These are phyloP conservation scores for Cadophora sp. DNA, from an alignment of 2,329 filamentous ascomycete genomes.

Conservation along the genomic window DNA sequence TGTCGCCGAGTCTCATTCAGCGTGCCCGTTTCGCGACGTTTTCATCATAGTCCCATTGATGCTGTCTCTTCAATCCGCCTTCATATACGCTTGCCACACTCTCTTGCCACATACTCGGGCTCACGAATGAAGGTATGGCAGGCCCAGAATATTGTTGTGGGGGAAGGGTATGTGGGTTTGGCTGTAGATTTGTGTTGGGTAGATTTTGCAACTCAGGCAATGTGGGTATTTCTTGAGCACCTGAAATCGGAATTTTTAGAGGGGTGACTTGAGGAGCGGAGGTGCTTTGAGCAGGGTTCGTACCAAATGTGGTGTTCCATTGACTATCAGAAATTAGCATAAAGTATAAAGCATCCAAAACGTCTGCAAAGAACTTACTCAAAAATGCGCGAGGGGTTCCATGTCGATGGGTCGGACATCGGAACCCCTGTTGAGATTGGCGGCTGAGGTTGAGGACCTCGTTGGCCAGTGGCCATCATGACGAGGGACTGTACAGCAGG, in stretches of 20 bases:
- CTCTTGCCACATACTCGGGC: conserved; percentile 76
- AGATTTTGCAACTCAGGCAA: conserved; percentile 55
- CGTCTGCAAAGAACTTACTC: conserved; percentile 65
- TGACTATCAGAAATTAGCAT: conserved; percentile 64
- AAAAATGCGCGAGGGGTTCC: conserved; percentile 90
- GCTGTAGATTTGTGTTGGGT: conserved; percentile 53
- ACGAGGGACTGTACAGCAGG: conserved; percentile 74
- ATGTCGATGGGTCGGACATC: conserved; percentile 68
- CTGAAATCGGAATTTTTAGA: conserved; percentile 46
- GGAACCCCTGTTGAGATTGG: conserved; percentile 61
- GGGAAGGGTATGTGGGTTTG: conserved; percentile 53
- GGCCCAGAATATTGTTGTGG: conserved; percentile 60
- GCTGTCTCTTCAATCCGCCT: conserved; percentile 63
- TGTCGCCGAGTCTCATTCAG: conserved; percentile 26
- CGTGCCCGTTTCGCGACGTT: conserved; percentile 39
- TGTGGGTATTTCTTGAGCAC: conserved; percentile 56
- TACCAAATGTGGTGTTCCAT: conserved; percentile 95
- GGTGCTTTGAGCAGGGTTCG: conserved; percentile 44
- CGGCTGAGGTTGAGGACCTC: conserved; percentile 57
- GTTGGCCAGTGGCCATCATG: conserved; percentile 67
- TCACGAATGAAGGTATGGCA: conserved; percentile 65
- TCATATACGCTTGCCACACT: conserved; percentile 74
- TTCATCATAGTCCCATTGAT: conserved; percentile 55
- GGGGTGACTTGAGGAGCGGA: conserved; percentile 44
- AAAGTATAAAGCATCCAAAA: not conserved